Evolutionary conservation across 1,139 yeast species (phyloP), one percentile per base, ranked within the genome.

Genomic region (Blastobotrys malaysiensis): DNA sequence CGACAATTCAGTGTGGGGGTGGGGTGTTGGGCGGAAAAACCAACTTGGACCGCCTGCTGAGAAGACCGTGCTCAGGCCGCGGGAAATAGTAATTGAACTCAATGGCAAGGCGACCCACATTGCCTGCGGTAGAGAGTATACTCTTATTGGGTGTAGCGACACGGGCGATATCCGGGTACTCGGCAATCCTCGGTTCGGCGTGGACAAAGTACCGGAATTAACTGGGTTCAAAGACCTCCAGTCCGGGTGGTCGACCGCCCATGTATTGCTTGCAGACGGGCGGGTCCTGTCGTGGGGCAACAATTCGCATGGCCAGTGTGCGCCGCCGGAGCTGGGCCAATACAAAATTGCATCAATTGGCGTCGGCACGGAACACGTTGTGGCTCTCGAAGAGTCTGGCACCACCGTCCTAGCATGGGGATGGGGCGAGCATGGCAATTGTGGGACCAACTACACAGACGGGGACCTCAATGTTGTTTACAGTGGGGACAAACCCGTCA

Each of bases 361-460:
- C 0, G 77, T 81, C 1, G 99, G 99, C 1, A 88, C 96, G 65
- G 99, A 93, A 65, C 99, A 93, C 68, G 95, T 95, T 0, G 65
- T 88, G 20, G 67, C 81, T 1, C 60, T 76, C 1, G 50, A 65
- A 0, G 51, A 60, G 0, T 58, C 65, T 1, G 67, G 72, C 3
- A 57, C 57, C 48, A 57, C 61, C 5, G 83, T 88, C 0, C 73
- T 66, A 54, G 79, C 91, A 2, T 93, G 98, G 98, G 99, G 99
- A 0, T 93, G 99, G 99, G 97, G 97, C 22, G 99, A 93, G 66
- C 99, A 93, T 67, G 98, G 99, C 0, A 93, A 93, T 66, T 91
- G 98, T 70, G 98, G 98, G 57, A 22, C 26, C 11, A 44, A 64
- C 11, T 61, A 63, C 45, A 56, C 63, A 0, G 68, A 66, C 19